Percentiles rank a stretch among this genome's conserved stretches.
Conservation (phyloP, 1,139 yeast genomes). For the Diutina sp. region DNA sequence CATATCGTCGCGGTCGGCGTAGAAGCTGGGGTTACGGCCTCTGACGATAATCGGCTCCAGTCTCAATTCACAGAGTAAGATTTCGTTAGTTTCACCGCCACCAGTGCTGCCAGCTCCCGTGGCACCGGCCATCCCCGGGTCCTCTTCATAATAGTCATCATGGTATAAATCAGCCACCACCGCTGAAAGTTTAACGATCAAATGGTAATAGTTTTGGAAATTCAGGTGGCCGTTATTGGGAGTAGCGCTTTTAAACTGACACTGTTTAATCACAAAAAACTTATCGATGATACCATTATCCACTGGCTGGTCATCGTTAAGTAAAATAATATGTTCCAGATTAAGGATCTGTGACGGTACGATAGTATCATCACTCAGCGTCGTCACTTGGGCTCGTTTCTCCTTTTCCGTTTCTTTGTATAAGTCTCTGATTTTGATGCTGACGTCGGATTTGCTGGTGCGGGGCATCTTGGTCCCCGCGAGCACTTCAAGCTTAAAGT, state of each 20-base stretch:
- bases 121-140: slow-evolving; percentile 7
- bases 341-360: slow-evolving; percentile 12
- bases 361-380: slow-evolving; percentile 9
- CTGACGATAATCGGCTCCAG: slow-evolving; percentile 48
- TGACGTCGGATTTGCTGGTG: not conserved
- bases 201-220: slow-evolving; percentile 43
- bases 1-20: slow-evolving; percentile 42
- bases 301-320: slow-evolving; percentile 14
- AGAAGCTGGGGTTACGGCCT: slow-evolving; percentile 56
- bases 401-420: slow-evolving; percentile 1
- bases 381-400: not conserved
- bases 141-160: slow-evolving; percentile 28
- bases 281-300: slow-evolving; percentile 17
- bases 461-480: not conserved
- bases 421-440: not conserved
- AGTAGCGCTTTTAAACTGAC: slow-evolving; percentile 51
- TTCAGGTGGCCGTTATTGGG: slow-evolving; percentile 50
- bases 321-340: slow-evolving; percentile 18
- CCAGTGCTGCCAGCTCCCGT: slow-evolving; percentile 6
- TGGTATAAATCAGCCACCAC: slow-evolving; percentile 31
- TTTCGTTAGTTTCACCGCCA: slow-evolving; percentile 19
- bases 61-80: slow-evolving; percentile 16
- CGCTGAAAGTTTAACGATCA: slow-evolving; percentile 27
- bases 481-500: slow-evolving; percentile 1
- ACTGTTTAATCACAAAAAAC: slow-evolving; percentile 24